These are phyloP conservation scores for Pterocarpus santalinus DNA, from an alignment of 306 rosid species.

Conservation along the genomic window DNA sequence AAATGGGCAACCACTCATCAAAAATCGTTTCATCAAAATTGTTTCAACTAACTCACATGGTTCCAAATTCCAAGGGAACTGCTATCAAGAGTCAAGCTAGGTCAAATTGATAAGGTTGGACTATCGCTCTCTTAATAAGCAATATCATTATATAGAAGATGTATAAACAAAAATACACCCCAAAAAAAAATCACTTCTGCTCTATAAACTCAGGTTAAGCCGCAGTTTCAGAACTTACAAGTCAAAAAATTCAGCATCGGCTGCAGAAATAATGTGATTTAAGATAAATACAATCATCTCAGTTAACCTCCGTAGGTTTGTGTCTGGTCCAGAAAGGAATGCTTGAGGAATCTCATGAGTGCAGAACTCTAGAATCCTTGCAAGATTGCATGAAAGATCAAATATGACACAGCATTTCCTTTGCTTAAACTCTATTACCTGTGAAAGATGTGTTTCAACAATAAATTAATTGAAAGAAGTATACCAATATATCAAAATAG, in stretches of 20 bases:
- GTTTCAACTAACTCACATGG: conserved; percentile 24
- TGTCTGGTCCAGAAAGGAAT: conserved; percentile 83
- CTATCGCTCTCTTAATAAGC: conserved; percentile 1
- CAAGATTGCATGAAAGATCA: conserved; percentile 97
- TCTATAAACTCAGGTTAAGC: conserved; percentile 21
- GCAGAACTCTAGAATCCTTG: conserved; percentile 88
- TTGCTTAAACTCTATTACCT: conserved; percentile 97
- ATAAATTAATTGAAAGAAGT: conserved; percentile 29
- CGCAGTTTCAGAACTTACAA: conserved; percentile 67
- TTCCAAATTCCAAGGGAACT: conserved; percentile 26
- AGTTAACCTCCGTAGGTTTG: conserved; percentile 89
- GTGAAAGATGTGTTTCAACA: conserved; percentile 52
- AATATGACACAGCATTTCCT: conserved; percentile 90
- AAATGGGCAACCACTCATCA: conserved; percentile 8
- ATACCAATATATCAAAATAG: neutral
- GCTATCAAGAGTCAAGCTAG: conserved; percentile 6
- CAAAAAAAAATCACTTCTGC: neutral
- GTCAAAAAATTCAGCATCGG: conserved; percentile 88
- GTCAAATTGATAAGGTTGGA: conserved; percentile 9
- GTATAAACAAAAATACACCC: neutral
- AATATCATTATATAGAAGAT: conserved; percentile 10
- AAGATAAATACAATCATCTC: conserved; percentile 92
- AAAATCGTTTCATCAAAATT: neutral
- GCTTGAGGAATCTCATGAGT: conserved; percentile 92
- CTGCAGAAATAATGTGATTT: conserved; percentile 83